Percentiles rank a stretch among this genome's conserved stretches.
Evolutionary conservation across 1,284 basidiomycete species (phyloP).

Genomic region (Malassezia equina): DNA sequence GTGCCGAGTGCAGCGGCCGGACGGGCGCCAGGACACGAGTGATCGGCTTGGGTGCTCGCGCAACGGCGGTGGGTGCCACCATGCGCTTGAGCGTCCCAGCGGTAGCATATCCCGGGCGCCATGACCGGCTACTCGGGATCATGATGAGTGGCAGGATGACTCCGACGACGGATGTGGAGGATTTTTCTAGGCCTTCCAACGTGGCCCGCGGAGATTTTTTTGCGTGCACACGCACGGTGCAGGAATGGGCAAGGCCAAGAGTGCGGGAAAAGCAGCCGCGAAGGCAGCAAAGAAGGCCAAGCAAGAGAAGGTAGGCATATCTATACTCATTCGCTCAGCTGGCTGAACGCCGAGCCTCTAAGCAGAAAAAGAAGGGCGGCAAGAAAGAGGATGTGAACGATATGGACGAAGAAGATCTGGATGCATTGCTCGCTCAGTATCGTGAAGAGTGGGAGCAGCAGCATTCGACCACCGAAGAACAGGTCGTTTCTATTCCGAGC

Average conservation of each 20-base stretch:
- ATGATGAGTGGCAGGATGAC: slow-evolving; percentile 3
- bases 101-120: slow-evolving; percentile 12
- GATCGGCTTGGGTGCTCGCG: slow-evolving; percentile 2
- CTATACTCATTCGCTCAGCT: slow-evolving; percentile 9
- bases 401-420: slow-evolving; percentile 44
- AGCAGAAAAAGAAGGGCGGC: slow-evolving; percentile 31
- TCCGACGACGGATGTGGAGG: not conserved
- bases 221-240: not conserved
- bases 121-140: slow-evolving; percentile 10
- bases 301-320: slow-evolving; percentile 30
- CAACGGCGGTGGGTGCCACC: slow-evolving; percentile 10
- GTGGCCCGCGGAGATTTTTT: not conserved
- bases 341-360: slow-evolving; percentile 35
- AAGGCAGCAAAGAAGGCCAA: slow-evolving; percentile 47
- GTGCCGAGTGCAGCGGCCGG: not conserved
- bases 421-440: slow-evolving; percentile 38
- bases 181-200: not conserved
- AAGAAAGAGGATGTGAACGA: slow-evolving; percentile 20
- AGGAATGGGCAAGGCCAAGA: slow-evolving; percentile 43
- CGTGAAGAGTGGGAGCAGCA: slow-evolving; percentile 39
- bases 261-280: slow-evolving; percentile 37
- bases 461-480: slow-evolving; percentile 37
- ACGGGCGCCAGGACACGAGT: not conserved
- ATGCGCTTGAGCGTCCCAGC: slow-evolving; percentile 15
- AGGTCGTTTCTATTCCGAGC: slow-evolving; percentile 30